These are phyloP conservation scores for Entrophospora sp. DNA, from an alignment of 192 early-diverging fungal species.

Conservation along the genomic window DNA sequence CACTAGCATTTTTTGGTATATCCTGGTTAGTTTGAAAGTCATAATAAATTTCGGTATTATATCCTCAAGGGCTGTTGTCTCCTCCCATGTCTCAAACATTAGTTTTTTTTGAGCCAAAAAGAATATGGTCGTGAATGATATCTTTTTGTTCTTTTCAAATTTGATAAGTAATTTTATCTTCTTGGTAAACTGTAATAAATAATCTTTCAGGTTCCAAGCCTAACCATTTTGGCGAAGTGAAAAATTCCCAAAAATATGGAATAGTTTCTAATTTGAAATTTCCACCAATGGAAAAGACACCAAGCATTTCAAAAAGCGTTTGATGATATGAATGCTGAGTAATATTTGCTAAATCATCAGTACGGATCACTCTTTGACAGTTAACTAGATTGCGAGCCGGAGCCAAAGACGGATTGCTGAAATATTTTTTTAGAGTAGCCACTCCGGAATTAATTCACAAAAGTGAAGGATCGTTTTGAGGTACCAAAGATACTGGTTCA, in stretches of 20 bases:
- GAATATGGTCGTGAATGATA: slow-evolving; percentile 43
- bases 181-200: slow-evolving; percentile 31
- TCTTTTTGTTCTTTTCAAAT: slow-evolving; percentile 46
- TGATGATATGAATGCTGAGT: slow-evolving; percentile 39
- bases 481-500: not conserved
- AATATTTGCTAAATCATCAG: slow-evolving; percentile 10
- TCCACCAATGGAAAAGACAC: slow-evolving; percentile 55
- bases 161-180: slow-evolving; percentile 43
- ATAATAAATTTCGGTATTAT: slow-evolving; percentile 57
- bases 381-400: slow-evolving; percentile 5
- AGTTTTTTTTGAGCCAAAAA: slow-evolving; percentile 37
- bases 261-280: slow-evolving; percentile 44
- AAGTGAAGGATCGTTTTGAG: not conserved
- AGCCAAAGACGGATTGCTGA: not conserved
- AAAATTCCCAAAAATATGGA: slow-evolving; percentile 44
- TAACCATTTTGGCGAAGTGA: slow-evolving; percentile 24
- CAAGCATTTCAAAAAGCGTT: slow-evolving; percentile 62
- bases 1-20: slow-evolving; percentile 19
- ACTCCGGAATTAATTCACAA: slow-evolving; percentile 7
- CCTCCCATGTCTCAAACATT: slow-evolving; percentile 63
- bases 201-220: not conserved
- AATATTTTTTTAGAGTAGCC: slow-evolving; percentile 6
- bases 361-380: not conserved
- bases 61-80: slow-evolving; percentile 56
- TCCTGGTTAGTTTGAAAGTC: slow-evolving; percentile 34